These are phyloP conservation scores for Eimeria acervulina DNA, from an alignment of 169 alveolate genomes.

Conservation along the genomic window DNA sequence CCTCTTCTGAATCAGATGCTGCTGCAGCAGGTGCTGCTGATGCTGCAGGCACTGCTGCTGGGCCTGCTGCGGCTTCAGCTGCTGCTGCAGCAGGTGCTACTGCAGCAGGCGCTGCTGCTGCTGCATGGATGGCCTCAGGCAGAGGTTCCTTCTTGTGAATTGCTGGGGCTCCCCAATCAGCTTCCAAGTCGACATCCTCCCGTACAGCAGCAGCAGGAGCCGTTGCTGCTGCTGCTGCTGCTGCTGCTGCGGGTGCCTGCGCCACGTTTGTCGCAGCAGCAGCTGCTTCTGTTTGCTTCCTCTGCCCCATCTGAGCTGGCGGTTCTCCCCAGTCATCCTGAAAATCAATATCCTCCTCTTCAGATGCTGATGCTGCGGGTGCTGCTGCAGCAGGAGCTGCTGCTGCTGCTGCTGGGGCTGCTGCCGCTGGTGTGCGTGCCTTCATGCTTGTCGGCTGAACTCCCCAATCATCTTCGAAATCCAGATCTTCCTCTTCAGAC, in stretches of 20 bases:
- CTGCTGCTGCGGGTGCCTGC: background rate
- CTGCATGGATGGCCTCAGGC: background rate
- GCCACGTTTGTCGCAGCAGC: background rate
- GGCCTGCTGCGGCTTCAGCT: background rate
- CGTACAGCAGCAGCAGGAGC: background rate
- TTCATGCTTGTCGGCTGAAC: too few species aligned
- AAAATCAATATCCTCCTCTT: slow-evolving; percentile 1
- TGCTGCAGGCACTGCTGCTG: background rate
- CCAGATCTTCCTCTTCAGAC: too few species aligned
- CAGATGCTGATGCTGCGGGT: background rate
- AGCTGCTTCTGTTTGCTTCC: background rate
- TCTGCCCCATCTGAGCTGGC: background rate
- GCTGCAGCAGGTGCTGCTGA: slow-evolving; percentile 31
- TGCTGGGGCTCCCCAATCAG: slow-evolving; percentile 35
- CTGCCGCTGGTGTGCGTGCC: too few species aligned
- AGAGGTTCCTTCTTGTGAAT: background rate
- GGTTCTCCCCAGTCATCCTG: slow-evolving; percentile 10
- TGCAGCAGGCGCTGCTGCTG: slow-evolving; percentile 5
- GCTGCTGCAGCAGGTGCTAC: background rate
- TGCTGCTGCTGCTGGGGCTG: too few species aligned
- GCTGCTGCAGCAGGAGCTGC: background rate
- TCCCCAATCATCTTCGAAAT: too few species aligned
- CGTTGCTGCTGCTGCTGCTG: slow-evolving; percentile 5
- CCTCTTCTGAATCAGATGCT: background rate
- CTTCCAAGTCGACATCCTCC: slow-evolving; percentile 1